Evolutionary conservation across 2,329 filamentous ascomycete genomes (phyloP), one percentile per base, ranked within the genome.

Genomic region (Monosporascus cannonballus): DNA sequence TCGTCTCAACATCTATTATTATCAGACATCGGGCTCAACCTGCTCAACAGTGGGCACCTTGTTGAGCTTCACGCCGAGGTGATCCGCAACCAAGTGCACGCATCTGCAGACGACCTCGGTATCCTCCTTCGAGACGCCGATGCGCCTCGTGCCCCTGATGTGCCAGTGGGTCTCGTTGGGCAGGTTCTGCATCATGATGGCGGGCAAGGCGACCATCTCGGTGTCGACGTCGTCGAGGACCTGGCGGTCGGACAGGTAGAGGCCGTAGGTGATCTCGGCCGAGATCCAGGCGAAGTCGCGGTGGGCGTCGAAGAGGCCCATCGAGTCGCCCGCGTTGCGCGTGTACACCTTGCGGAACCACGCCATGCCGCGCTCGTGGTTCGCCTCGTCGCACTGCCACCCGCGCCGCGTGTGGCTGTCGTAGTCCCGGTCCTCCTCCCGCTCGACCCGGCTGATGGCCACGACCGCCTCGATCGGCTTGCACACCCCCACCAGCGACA

Each of bases 401-500:
- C 73, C 69, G 56, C 81, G 73, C 58, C 83, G 76, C 3, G 78
- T 80, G 52, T 68, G 71, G 4, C 69, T 74, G 51, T 34, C 30
- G 30, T 73, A 79, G 58, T 86, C 83, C 49, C 74, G 77, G 59
- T 86, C 83, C 61, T 84, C 81, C 0, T 63, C 58, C 5, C 57
- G 57, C 57, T 83, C 80, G 9, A 79, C 62, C 17, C 72, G 69
- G 52, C 67, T 71, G 50, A 85, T 83, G n/a, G 75, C 71, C 7
- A 84, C 70, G 44, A 85, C 77, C 1, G 80, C 76, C 59, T 85
- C 81, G 4, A 86, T 66, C 7, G 82, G 81, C 61, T 84, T 85
- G 65, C 80, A 83, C 0, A 86, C 80, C 1, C 84, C 84, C 17
- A 84, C 73, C 2, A 86, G 70, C 14, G 72, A 70, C 11, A 82